A percentile compares a stretch with the other conserved stretches of the same genome.
phyloP scores from a whole-genome alignment of 2,329 filamentous ascomycete genomes.

The Trichoderma semiorbis region DNA sequence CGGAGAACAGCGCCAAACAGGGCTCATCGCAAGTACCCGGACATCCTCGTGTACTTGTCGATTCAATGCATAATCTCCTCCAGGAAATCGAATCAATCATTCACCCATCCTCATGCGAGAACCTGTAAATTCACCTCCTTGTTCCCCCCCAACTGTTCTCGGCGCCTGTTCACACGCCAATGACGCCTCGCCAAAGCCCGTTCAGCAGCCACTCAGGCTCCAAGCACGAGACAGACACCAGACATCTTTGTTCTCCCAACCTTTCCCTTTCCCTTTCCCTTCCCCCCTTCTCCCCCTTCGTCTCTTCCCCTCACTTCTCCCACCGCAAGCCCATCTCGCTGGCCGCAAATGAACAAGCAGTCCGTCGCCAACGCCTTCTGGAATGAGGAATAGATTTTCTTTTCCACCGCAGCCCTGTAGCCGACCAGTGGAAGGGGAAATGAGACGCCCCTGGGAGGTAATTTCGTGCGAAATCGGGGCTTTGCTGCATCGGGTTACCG shows the following conservation, averaged over 20 bases:
- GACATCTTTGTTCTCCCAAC: not conserved
- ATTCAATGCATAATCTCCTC: not conserved
- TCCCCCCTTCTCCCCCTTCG: not conserved
- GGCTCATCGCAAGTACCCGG: not conserved
- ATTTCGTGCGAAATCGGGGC: conserved; percentile 10
- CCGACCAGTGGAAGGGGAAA: not conserved
- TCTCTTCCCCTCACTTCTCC: not conserved
- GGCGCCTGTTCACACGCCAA: not conserved
- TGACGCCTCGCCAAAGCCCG: not conserved
- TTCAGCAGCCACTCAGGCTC: not conserved
- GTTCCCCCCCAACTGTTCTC: not conserved
- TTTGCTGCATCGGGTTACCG: conserved; percentile 7
- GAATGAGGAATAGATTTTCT: not conserved
- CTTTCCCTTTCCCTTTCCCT: not conserved
- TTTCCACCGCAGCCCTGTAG: not conserved
- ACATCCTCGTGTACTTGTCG: not conserved
- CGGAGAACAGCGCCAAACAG: not conserved
- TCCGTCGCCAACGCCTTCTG: conserved; percentile 6
- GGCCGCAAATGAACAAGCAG: not conserved
- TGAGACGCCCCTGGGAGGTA: conserved; percentile 9
- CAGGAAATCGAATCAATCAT: not conserved
- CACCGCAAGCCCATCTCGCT: conserved; percentile 1
- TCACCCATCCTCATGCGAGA: not conserved
- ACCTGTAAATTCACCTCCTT: not conserved
- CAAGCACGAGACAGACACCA: not conserved